Percentiles rank a stretch among this genome's conserved stretches.
Conservation (phyloP, 345 rosid genomes). For the Acer negundo region DNA sequence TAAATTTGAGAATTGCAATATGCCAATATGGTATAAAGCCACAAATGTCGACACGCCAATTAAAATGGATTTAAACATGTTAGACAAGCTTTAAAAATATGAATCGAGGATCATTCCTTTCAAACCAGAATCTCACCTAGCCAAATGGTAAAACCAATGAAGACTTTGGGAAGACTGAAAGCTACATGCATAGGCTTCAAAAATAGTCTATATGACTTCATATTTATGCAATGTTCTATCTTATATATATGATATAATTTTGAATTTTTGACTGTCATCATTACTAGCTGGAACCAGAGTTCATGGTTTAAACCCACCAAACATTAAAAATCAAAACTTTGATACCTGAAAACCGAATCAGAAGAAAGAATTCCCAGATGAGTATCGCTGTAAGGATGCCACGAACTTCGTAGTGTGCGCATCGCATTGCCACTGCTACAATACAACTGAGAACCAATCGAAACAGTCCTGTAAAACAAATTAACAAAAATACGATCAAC, state of each 20-base stretch:
- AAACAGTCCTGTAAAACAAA: slow-evolving; percentile 62
- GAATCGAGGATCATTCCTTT: not conserved
- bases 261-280: not conserved
- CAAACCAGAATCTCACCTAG: not conserved
- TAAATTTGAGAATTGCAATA: not conserved
- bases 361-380: slow-evolving; percentile 93
- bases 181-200: not conserved
- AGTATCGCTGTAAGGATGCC: slow-evolving; percentile 87
- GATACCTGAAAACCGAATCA: slow-evolving; percentile 95
- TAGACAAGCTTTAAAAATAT: not conserved
- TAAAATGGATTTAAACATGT: not conserved
- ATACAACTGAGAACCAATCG: slow-evolving; percentile 71
- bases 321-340: not conserved
- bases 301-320: not conserved
- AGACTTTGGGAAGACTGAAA: not conserved
- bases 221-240: not conserved
- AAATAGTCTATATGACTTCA: not conserved
- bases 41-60: not conserved
- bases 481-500: not conserved
- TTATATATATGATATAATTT: not conserved
- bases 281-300: not conserved
- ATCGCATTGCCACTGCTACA: slow-evolving; percentile 50
- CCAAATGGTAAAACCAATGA: not conserved
- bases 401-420: slow-evolving; percentile 57
- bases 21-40: not conserved